These are phyloP conservation scores for Annulohypoxylon nitens DNA, from an alignment of 495 filamentous ascomycete genomes.

Conservation along the genomic window DNA sequence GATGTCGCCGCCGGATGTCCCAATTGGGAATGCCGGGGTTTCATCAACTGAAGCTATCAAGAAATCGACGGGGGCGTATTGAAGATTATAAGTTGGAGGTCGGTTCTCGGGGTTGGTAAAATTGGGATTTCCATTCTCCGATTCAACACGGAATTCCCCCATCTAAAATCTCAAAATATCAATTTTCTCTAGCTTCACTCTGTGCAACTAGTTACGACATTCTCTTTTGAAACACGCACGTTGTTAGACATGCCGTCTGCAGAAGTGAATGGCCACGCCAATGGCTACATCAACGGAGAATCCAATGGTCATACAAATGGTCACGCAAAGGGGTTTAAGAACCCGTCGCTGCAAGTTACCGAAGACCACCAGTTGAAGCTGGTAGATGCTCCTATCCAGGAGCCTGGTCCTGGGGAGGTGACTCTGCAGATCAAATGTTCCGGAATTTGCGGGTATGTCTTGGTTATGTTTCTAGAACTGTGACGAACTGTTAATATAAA, in stretches of 20 bases:
- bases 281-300: slow-evolving; percentile 41
- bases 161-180: slow-evolving; percentile 4
- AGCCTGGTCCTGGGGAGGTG: slow-evolving; percentile 62
- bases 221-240: slow-evolving; percentile 11
- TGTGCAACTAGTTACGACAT: slow-evolving; percentile 14
- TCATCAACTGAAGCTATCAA: slow-evolving; percentile 25
- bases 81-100: slow-evolving; percentile 33
- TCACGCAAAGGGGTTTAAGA: slow-evolving; percentile 47
- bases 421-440: slow-evolving; percentile 66
- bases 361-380: slow-evolving; percentile 66
- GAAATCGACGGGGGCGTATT: slow-evolving; percentile 8
- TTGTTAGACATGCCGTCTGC: slow-evolving; percentile 32
- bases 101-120: slow-evolving; percentile 4
- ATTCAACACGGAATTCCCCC: slow-evolving; percentile 12
- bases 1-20: slow-evolving; percentile 45
- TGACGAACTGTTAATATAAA: not conserved
- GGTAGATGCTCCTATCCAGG: slow-evolving; percentile 65
- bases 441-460: slow-evolving; percentile 61
- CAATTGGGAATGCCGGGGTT: slow-evolving; percentile 33
- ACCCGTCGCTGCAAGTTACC: slow-evolving; percentile 69
- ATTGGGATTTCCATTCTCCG: not conserved
- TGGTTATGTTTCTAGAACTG: not conserved
- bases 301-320: slow-evolving; percentile 38
- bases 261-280: slow-evolving; percentile 21
- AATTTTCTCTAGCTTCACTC: slow-evolving; percentile 7